Evolutionary conservation across 78 protist genomes (phyloP), one percentile per base, ranked within the genome.

Genomic region (Pigoraptor vietnamica): DNA sequence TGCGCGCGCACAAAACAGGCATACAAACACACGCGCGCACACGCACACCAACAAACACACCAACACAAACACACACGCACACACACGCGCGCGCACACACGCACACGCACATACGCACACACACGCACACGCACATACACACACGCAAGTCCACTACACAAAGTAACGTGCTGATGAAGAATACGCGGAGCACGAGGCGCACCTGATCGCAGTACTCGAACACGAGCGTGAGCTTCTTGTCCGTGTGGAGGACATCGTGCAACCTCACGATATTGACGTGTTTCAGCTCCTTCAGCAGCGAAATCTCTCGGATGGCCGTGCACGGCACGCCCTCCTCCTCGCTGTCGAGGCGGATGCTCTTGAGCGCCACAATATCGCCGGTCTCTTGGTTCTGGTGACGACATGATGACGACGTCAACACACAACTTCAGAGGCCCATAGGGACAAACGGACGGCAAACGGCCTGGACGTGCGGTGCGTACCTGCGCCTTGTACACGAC

Each of bases 301-400:
- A 95, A 23, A 99, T 99, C 91, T 99, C 99, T 56, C 99, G 96
- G 82, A 99, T 97, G 55, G 99, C 98, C 0, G 99, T 99, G 93
- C 97, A 94, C 24, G 99, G 99, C 39, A 98, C 99, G 40, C 99
- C 99, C 93, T 89, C 94, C 0, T 89, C 92, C 87, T 89, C 94
- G 25, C 33, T 82, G 88, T 93, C 94, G 37, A 93, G 82, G 23
- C 91, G 36, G 37, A 93, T 97, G 37, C 96, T 91, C 90, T 97
- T 97, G 32, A 97, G 81, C 2, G 98, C 98, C 1, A 97, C 98
- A 79, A 97, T 89, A 14, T 95, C 95, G 40, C 94, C 95, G 33
- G 95, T 94, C 0, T 90, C 88, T 6, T 29, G 82, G 24, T 93
- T 94, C 86, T 94, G 67, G 6, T 6, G n/a, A n/a, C n/a, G n/a